Evolutionary conservation across 805 yeast species (phyloP).

Genomic region (Metahyphopichia silvanorum): DNA sequence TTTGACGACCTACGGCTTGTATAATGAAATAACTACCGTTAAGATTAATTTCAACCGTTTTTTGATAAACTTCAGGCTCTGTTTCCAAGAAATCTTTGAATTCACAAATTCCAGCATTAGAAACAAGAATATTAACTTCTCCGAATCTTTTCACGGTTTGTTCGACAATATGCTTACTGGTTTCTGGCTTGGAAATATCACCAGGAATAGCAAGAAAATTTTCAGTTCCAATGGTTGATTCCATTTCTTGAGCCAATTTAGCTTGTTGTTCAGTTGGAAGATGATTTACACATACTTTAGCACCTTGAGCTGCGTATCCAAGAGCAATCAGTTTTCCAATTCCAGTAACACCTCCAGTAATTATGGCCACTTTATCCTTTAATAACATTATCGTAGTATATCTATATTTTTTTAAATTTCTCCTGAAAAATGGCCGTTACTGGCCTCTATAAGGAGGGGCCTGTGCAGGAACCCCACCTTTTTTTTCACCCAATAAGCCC

Average conservation of each 20-base stretch:
- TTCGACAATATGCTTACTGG: slow-evolving; percentile 26
- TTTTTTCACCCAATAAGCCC: background rate
- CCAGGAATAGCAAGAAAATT: slow-evolving; percentile 37
- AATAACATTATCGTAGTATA: slow-evolving; percentile 1
- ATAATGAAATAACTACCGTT: slow-evolving; percentile 44
- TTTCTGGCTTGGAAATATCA: slow-evolving; percentile 40
- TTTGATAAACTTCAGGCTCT: slow-evolving; percentile 30
- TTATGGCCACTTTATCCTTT: slow-evolving; percentile 22
- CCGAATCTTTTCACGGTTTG: slow-evolving; percentile 36
- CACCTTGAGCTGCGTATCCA: slow-evolving; percentile 41
- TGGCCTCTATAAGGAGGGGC: too few species aligned
- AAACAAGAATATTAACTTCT: slow-evolving; percentile 37
- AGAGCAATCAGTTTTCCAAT: slow-evolving; percentile 44
- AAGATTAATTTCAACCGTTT: slow-evolving; percentile 37
- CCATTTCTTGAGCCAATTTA: slow-evolving; percentile 15
- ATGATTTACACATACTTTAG: slow-evolving; percentile 37
- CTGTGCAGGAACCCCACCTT: background rate
- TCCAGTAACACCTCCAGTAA: slow-evolving; percentile 46
- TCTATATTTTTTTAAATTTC: too few species aligned
- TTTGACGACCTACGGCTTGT: slow-evolving; percentile 45
- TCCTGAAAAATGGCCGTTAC: too few species aligned
- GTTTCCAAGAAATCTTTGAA: slow-evolving; percentile 40
- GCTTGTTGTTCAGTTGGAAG: slow-evolving; percentile 17
- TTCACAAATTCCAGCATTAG: slow-evolving; percentile 47
- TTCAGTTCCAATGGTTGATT: slow-evolving; percentile 18